Percentiles rank a stretch among this genome's conserved stretches.
Conservation (phyloP, 345 rosid species). For the Camelina neglecta region DNA sequence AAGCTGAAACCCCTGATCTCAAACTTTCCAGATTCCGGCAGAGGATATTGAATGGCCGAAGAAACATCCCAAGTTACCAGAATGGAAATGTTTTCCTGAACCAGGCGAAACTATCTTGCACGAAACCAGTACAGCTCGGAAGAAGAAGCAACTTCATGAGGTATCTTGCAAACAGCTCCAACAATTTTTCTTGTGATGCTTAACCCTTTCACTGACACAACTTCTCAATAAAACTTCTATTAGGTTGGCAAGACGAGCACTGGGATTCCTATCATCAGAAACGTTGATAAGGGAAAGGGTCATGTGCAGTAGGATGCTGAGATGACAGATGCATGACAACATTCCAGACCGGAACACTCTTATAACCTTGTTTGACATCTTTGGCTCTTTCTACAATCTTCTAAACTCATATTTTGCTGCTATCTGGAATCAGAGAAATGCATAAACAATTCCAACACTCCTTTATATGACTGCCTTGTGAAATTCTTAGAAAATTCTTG, state of each 20-base stretch:
- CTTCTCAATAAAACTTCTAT: constrained; percentile 11
- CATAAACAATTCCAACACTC: constrained; percentile 5
- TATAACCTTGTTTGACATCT: constrained; percentile 30
- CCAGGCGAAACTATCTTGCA: constrained; percentile 37
- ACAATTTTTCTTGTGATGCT: constrained; percentile 14
- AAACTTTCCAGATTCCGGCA: constrained; percentile 58
- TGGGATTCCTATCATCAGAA: constrained; percentile 35
- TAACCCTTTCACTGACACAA: constrained; percentile 15
- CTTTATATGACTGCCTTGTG: constrained; percentile 17
- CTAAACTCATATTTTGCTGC: constrained; percentile 12
- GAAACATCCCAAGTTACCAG: constrained; percentile 50
- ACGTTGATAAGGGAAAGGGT: constrained; percentile 30
- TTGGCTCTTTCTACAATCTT: constrained; percentile 1
- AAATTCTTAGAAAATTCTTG: constrained; percentile 19
- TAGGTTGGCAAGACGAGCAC: constrained; percentile 32
- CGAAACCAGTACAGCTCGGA: constrained; percentile 25
- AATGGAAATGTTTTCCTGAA: not conserved
- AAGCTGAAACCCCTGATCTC: constrained; percentile 33
- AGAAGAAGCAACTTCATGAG: constrained; percentile 14
- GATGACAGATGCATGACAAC: constrained; percentile 26
- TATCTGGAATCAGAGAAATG: constrained; percentile 9
- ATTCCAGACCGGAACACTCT: constrained; percentile 22
- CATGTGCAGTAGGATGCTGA: constrained; percentile 5
- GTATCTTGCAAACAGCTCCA: constrained; percentile 35
- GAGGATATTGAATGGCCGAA: constrained; percentile 68